Conservation (phyloP, 192 early-diverging fungal genomes). For the Backusella tarrabulga region DNA sequence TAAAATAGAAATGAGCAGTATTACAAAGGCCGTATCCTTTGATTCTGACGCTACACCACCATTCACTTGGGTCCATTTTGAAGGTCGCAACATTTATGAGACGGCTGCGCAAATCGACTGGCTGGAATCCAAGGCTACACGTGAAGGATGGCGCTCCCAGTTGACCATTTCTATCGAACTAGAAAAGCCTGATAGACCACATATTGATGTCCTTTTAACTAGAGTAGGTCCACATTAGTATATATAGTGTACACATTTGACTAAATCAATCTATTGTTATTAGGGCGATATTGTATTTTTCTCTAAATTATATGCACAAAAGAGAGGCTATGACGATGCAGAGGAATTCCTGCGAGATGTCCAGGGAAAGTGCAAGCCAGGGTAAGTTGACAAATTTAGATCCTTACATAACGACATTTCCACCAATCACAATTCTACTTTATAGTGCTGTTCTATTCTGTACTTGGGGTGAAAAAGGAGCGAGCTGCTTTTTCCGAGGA, state of each 20-base stretch:
- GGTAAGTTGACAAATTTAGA: neutral
- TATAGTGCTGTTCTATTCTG: conserved; percentile 60
- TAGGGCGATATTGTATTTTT: conserved; percentile 64
- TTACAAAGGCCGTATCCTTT: conserved; percentile 21
- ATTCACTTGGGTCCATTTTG: conserved; percentile 66
- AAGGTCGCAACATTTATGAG: conserved; percentile 57
- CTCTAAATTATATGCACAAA: conserved; percentile 61
- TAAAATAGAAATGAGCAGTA: conserved; percentile 36
- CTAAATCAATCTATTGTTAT: neutral
- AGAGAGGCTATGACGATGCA: conserved; percentile 51
- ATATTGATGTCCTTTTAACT: conserved; percentile 54
- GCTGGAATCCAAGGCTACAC: conserved; percentile 41
- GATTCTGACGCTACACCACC: conserved; percentile 16
- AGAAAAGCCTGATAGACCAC: conserved; percentile 61
- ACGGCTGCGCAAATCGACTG: conserved; percentile 52
- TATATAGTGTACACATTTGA: neutral
- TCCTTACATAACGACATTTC: neutral
- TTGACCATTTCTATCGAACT: conserved; percentile 67
- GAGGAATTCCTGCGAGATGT: conserved; percentile 16
- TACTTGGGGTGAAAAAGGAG: conserved; percentile 63
- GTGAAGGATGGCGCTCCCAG: conserved; percentile 40
- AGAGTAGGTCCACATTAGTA: conserved; percentile 12
- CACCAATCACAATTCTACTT: neutral
- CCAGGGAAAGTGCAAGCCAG: conserved; percentile 15
- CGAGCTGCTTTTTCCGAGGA: conserved; percentile 40